Base-by-base conservation (phyloP, 2,329 filamentous ascomycete genomes). In the Verruconis gallopava region DNA sequence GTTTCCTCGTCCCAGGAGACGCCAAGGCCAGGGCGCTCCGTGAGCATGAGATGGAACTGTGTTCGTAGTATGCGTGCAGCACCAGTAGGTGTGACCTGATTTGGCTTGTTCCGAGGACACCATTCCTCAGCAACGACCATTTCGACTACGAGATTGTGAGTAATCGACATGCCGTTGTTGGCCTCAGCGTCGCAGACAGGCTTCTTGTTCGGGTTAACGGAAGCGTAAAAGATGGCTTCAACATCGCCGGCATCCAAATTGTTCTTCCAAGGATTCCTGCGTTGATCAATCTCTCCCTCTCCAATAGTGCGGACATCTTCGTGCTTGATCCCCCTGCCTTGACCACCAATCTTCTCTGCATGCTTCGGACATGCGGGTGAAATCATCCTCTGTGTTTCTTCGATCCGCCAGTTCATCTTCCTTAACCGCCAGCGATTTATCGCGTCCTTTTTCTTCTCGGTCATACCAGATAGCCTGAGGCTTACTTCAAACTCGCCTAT, bases 1-100 rank as follows among this genome's bases (percentile, higher is more conserved):
- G 84, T 79, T 66, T 98, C 89, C 62, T 95, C 89, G 52, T 96
- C 89, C 89, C 91, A 98, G 51, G 82, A 85, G 53, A 98, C 88
- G 39, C 89, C 88, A 57, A 94, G 73, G 14, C 89, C 89, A 15
- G 75, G 75, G 46, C 84, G 75, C 63, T 93, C 82, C 3, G 88
- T 95, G 43, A 96, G 72, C 44, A 77, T 68, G 41, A 91, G 71
- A 52, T 75, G 77, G 66, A 95, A 96, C 58, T 93, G 85, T 73
- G 94, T 95, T 49, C 89, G 75, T 46, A 98, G 69, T 40, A 96
- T 89, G 48, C 89, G 77, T 1, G 89, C 91, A 2, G 86, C 82
- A 46, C 89, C 89, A 0, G 89, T 95, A 38, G 88, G 85, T 0
- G 85, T 88, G 37, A 84, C 73, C 39, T 85, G 68, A 58, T 78